Conservation (phyloP, 2,329 filamentous ascomycete species). For the Exophiala sideris region DNA sequence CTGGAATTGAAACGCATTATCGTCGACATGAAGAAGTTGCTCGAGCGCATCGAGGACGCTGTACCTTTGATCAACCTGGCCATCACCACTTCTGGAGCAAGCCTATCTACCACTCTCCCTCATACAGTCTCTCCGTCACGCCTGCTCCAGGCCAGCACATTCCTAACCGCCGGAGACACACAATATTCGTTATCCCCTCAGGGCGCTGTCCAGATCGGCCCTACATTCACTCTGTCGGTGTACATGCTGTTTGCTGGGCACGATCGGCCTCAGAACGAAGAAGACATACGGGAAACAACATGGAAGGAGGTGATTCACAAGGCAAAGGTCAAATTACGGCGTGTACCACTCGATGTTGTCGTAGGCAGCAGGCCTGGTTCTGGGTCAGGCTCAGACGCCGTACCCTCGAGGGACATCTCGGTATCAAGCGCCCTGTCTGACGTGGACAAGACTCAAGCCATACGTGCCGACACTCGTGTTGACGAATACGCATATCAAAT, state of each 20-base stretch:
- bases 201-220: conserved; percentile 74
- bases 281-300: conserved; percentile 63
- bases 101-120: conserved; percentile 73
- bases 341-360: conserved; percentile 60
- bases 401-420: conserved; percentile 31
- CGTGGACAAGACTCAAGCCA: conserved; percentile 23
- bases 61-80: conserved; percentile 90
- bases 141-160: conserved; percentile 85
- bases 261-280: conserved; percentile 54
- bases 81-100: conserved; percentile 90
- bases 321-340: conserved; percentile 73
- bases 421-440: background rate
- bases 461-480: conserved; percentile 42
- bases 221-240: conserved; percentile 77
- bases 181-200: conserved; percentile 68
- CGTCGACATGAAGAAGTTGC: conserved; percentile 68
- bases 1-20: conserved; percentile 68
- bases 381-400: conserved; percentile 32
- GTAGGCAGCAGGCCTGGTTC: conserved; percentile 25
- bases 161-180: conserved; percentile 80
- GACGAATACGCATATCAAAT: conserved; percentile 77
- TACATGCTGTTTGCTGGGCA: conserved; percentile 95
- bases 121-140: conserved; percentile 84
- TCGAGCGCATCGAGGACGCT: conserved; percentile 80
- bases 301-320: conserved; percentile 99